phyloP scores from a whole-genome alignment of 139 green algal genomes.

The Chlorokybus atmophyticus region DNA sequence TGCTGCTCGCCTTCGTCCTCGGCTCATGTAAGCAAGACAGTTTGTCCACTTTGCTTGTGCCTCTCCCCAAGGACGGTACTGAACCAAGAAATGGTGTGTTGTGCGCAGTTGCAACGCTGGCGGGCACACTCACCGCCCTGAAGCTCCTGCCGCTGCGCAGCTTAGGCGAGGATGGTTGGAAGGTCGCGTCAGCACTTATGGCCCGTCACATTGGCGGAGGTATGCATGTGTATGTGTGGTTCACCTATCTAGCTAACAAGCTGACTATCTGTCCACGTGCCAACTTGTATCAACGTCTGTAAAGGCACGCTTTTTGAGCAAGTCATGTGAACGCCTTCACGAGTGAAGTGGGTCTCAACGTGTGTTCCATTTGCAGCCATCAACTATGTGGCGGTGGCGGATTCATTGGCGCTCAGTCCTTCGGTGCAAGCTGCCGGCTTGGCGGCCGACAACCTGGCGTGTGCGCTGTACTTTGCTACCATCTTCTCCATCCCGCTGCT shows the following conservation, averaged over 20 bases:
- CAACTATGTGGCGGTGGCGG: slow-evolving; percentile 72
- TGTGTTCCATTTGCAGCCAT: slow-evolving; percentile 44
- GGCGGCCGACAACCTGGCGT: slow-evolving; percentile 83
- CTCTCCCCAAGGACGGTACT: too few species aligned
- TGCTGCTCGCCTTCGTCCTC: slow-evolving; percentile 54
- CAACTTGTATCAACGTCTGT: too few species aligned
- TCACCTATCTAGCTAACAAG: too few species aligned
- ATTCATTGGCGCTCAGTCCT: slow-evolving; percentile 12
- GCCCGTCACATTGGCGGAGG: slow-evolving; percentile 69
- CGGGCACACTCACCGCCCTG: slow-evolving; percentile 47
- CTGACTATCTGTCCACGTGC: too few species aligned
- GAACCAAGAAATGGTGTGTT: not conserved
- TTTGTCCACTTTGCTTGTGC: not conserved
- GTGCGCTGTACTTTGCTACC: slow-evolving; percentile 64
- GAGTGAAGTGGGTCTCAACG: too few species aligned
- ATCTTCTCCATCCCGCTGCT: slow-evolving; percentile 16
- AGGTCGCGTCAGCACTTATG: slow-evolving; percentile 62
- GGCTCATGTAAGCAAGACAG: slow-evolving; percentile 9
- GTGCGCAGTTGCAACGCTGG: slow-evolving; percentile 39
- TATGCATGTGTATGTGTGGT: too few species aligned
- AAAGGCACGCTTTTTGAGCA: too few species aligned
- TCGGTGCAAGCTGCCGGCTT: slow-evolving; percentile 45
- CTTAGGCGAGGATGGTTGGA: slow-evolving; percentile 57
- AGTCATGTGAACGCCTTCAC: too few species aligned
- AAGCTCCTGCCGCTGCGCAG: slow-evolving; percentile 42